phyloP scores from a whole-genome alignment of 2,329 filamentous ascomycete species.

The Colletotrichum sp. region DNA sequence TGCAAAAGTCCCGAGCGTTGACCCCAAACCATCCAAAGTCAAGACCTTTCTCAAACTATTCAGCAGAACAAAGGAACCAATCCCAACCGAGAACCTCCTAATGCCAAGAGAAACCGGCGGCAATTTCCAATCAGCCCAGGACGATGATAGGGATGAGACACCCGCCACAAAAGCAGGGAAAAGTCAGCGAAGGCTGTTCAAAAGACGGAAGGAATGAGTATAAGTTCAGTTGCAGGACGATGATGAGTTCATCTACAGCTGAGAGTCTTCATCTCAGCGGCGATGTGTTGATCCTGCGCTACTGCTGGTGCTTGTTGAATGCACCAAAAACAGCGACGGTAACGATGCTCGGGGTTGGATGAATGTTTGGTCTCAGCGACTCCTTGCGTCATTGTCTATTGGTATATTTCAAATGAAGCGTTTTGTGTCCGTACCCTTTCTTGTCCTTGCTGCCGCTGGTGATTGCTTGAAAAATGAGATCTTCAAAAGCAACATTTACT shows the following conservation, averaged over 20 bases:
- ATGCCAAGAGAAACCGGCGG: background rate
- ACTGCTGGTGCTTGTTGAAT: background rate
- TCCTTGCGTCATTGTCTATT: background rate
- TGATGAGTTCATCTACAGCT: background rate
- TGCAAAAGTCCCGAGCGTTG: background rate
- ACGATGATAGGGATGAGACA: background rate
- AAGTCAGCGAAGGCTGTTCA: background rate
- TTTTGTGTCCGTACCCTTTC: background rate
- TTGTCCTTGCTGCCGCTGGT: background rate
- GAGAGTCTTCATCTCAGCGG: background rate
- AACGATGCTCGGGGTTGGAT: background rate
- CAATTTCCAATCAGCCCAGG: background rate
- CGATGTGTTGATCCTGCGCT: background rate
- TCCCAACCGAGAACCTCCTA: background rate
- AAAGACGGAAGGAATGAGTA: background rate
- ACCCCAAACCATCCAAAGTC: background rate
- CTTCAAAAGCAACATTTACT: background rate
- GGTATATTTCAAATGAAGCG: background rate
- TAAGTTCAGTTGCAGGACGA: background rate
- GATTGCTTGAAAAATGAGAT: background rate
- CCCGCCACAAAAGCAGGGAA: background rate
- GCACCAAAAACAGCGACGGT: background rate
- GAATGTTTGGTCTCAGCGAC: background rate
- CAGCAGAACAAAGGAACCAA: background rate
- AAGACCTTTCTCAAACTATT: background rate